Base-by-base conservation (phyloP, 2,329 filamentous ascomycete species). In the Diaporthe longicolla region DNA sequence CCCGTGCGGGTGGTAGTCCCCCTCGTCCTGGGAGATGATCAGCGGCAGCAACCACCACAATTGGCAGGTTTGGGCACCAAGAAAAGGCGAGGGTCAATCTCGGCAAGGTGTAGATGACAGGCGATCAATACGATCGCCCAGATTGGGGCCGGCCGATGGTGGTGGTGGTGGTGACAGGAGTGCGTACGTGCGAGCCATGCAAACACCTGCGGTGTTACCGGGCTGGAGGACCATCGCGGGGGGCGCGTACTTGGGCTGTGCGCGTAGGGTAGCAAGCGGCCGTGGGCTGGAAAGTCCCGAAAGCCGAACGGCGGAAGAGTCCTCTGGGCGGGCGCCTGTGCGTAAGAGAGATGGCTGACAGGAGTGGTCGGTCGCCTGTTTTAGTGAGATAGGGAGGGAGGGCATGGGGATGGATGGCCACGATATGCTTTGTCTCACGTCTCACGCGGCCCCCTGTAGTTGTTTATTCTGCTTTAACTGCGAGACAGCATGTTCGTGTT, bases 131-230 rank as follows among this genome's bases (percentile, higher is more conserved):
- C 63, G 63, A 68, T 68, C 48, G 45, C 15, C 63, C 32, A 68
- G 45, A 52, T 68, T 54, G 63, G 21, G 10, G n/a, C 21, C 54
- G 45, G 63, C 21, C 63, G 37, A 45, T 32, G 29, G 29, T 37
- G 40, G 40, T 54, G 48, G 63, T 68, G 48, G 40, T 54, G 48
- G 63, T 68, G 48, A 50, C 48, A 32, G 48, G 63, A 50, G 29
- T 35, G 70, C 40, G 40, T 43, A 17, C 40, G 52, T 29, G 70
- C 48, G 43, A 48, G 70, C 37, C 19, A 29, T 54, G 70, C 66
- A 71, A 71, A 73, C 57, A 63, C 66, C 48, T 58, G 66, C 70
- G 26, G 58, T 73, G 72, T 73, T 63, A 71, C 72, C 72, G 58
- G 48, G 72, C 50, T 65, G 29, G 15, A 26, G 32, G 32, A n/a